These are phyloP conservation scores for Terana coerulea DNA, from an alignment of 768 basidiomycete species.

Conservation along the genomic window DNA sequence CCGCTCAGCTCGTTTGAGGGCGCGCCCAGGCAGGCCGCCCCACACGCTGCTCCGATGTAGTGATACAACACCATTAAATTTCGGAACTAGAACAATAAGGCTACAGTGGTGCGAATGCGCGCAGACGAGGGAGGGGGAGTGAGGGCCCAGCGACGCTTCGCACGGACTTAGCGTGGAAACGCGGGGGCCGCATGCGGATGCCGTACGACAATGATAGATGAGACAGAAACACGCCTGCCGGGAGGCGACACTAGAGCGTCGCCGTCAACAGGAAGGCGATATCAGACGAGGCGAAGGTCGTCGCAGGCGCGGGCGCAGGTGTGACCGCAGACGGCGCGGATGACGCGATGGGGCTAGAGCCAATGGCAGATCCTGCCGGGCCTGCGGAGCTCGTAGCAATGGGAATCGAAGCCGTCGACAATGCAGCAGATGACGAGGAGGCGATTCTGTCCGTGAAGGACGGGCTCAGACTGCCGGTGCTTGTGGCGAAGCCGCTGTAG, in stretches of 20 bases:
- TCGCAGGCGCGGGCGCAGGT: not conserved
- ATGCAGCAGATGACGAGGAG: not conserved
- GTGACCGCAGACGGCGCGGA: not conserved
- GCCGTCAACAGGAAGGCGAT: slow-evolving; percentile 9
- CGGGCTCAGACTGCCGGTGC: not conserved
- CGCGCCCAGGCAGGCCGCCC: not conserved
- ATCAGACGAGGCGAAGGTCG: slow-evolving; percentile 4
- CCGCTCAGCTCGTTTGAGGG: not conserved
- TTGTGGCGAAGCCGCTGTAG: not conserved
- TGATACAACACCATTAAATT: not conserved
- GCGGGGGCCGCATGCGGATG: not conserved
- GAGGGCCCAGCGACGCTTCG: not conserved
- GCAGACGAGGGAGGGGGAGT: not conserved
- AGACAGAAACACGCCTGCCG: not conserved
- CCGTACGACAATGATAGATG: not conserved
- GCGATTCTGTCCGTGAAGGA: not conserved
- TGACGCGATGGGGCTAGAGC: no score
- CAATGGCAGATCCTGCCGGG: no score
- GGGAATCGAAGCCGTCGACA: not conserved
- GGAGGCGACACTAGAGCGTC: slow-evolving; percentile 2
- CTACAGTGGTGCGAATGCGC: not conserved
- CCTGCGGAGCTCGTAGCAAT: not conserved
- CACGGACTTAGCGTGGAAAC: not conserved
- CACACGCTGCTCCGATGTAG: not conserved
- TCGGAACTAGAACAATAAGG: slow-evolving; percentile 4